Percentiles rank a stretch among this genome's conserved stretches.
phyloP scores from a whole-genome alignment of 768 basidiomycete species.

The Cystobasidium onofrii region DNA sequence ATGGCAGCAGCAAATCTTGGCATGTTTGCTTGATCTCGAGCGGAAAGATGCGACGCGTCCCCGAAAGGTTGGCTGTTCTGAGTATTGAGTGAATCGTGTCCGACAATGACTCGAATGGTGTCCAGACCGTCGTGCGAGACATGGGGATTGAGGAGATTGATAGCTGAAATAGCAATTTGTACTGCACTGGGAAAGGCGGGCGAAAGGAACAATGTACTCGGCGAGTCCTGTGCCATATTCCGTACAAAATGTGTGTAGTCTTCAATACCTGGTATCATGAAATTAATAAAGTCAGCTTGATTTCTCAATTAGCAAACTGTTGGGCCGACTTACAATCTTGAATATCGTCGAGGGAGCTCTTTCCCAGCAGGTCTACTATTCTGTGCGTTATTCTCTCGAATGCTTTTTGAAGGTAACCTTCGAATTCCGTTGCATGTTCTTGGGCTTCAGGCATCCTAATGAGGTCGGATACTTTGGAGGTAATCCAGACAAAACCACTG shows the following conservation, averaged over 20 bases:
- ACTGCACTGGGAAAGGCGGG: conserved; percentile 69
- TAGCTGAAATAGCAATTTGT: conserved; percentile 63
- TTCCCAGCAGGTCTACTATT: conserved; percentile 59
- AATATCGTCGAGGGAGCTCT: conserved; percentile 62
- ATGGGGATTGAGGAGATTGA: conserved; percentile 73
- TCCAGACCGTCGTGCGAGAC: conserved; percentile 73
- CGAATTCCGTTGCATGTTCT: conserved; percentile 52
- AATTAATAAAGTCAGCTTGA: no score
- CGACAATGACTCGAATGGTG: conserved; percentile 64
- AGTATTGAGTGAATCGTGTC: conserved; percentile 58
- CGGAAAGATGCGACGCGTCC: conserved; percentile 1
- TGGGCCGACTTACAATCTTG: conserved; percentile 84
- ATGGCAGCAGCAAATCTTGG: conserved; percentile 44
- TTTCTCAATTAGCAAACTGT: no score
- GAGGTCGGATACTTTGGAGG: conserved; percentile 57
- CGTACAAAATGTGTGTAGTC: conserved; percentile 79
- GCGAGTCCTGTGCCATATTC: conserved; percentile 59
- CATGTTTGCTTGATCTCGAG: conserved; percentile 35
- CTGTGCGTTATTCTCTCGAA: conserved; percentile 71
- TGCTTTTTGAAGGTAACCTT: conserved; percentile 55
- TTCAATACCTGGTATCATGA: conserved; percentile 91
- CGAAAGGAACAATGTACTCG: conserved; percentile 71
- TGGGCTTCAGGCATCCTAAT: conserved; percentile 67
- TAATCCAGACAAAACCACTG: conserved; percentile 88
- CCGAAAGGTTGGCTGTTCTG: background rate